Conservation (phyloP, 2,329 filamentous ascomycete genomes). For the Penicillium oxalicum region DNA sequence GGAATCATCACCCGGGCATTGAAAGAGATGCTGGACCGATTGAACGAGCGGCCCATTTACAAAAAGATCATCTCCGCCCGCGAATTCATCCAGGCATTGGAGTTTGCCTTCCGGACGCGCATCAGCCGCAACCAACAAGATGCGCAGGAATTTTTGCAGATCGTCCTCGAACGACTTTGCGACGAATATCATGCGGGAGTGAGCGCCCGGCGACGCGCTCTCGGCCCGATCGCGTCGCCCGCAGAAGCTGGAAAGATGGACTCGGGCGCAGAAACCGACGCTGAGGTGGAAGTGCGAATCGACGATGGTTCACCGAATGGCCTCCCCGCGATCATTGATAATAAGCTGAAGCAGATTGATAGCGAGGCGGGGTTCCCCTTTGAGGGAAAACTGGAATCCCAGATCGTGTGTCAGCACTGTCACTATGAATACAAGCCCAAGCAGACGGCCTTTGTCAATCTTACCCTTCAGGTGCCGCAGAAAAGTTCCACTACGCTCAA, state of each 20-base stretch:
- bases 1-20: constrained; percentile 79
- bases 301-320: constrained; percentile 32
- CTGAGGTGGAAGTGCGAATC: constrained; percentile 30
- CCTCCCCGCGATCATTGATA: constrained; percentile 32
- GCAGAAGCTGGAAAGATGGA: constrained; percentile 3
- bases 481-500: constrained; percentile 73
- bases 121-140: constrained; percentile 96
- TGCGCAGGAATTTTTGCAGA: constrained; percentile 93
- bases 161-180: constrained; percentile 83
- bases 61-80: constrained; percentile 87
- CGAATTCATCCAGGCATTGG: constrained; percentile 76
- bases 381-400: constrained; percentile 87
- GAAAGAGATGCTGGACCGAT: constrained; percentile 83
- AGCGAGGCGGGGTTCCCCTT: constrained; percentile 67
- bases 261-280: constrained; percentile 19
- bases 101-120: constrained; percentile 78
- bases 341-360: constrained; percentile 33
- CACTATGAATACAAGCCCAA: constrained; percentile 81
- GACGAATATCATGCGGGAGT: constrained; percentile 89
- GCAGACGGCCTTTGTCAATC: constrained; percentile 78
- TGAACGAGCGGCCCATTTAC: constrained; percentile 90
- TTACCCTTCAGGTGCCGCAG: constrained; percentile 88
- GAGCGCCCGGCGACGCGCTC: constrained; percentile 55
- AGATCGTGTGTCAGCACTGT: constrained; percentile 87
- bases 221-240: constrained; percentile 19